These are phyloP conservation scores for Blakeslea trispora DNA, from an alignment of 371 early-diverging fungal genomes.

Conservation along the genomic window DNA sequence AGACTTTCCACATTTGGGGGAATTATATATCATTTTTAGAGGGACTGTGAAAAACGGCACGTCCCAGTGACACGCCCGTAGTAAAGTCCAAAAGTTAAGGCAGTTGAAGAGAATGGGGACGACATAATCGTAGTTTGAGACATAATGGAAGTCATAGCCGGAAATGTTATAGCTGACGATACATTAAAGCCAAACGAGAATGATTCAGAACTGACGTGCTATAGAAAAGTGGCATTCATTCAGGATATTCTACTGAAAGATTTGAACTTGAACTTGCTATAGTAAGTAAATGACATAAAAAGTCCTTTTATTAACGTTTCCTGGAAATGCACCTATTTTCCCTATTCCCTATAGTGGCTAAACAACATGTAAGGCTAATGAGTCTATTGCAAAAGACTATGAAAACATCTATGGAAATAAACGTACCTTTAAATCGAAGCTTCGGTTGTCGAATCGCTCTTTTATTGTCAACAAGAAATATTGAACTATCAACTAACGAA, in stretches of 20 bases:
- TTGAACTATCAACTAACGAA: constrained; percentile 25
- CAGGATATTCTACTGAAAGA: constrained; percentile 13
- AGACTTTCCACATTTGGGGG: too few relatives aligned
- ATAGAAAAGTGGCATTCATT: constrained; percentile 19
- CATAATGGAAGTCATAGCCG: constrained; percentile 11
- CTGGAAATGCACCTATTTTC: constrained; percentile 1
- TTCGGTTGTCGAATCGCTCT: constrained; percentile 15
- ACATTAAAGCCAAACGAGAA: constrained; percentile 10
- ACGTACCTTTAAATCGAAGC: constrained; percentile 12
- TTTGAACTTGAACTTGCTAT: constrained; percentile 1
- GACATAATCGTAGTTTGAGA: constrained; percentile 7
- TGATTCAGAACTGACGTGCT: constrained; percentile 17
- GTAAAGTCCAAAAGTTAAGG: background rate
- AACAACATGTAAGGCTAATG: constrained; percentile 13
- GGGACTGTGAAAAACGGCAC: too few relatives aligned
- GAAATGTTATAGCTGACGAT: constrained; percentile 14
- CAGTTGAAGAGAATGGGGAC: constrained; percentile 5
- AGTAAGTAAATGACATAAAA: constrained; percentile 1
- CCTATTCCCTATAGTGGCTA: constrained; percentile 8
- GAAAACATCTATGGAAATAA: constrained; percentile 12
- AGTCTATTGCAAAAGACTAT: constrained; percentile 16
- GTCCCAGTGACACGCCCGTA: too few relatives aligned
- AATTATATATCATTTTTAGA: too few relatives aligned
- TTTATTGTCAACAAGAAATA: constrained; percentile 17
- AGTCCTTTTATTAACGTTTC: background rate